Base-by-base conservation (phyloP, 805 yeast genomes). In the Nakazawaea ernobii region DNA sequence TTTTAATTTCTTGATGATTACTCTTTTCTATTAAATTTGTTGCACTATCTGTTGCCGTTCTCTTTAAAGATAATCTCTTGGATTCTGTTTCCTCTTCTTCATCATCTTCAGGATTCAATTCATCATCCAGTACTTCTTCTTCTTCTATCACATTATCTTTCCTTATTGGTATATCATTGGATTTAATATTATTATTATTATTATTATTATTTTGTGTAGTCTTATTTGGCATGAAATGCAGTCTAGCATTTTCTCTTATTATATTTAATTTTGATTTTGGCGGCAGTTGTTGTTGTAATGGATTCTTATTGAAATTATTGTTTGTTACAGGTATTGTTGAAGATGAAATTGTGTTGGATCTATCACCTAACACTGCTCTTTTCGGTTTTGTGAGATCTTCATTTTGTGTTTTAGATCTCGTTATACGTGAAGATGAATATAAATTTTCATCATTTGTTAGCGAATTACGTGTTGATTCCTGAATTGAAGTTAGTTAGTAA, bases 11-110 rank as follows among this genome's bases (percentile, higher is more conserved):
- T 43, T 59, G 63, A 24, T 53, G 52, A 47, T 59, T 59, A 44
- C 48, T 54, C 35, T 53, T 57, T 29, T 55, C 58, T 35, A 57
- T 37, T 8, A 64, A 49, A 53, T 73, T 73, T n/a, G 77, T 68
- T 32, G 74, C 66, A 9, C 77, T 66, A 52, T 79, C 82, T 11
- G 83, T 75, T 0, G 84, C 81, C 53, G 71, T 77, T 54, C 84
- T 66, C 53, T 79, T 80, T 39, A 68, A 48, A 1, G 68, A 66
- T 54, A 59, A 55, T 46, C 68, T 47, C 24, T 50, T 37, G 14
- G 45, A 27, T 24, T 43, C 47, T 10, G 15, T 24, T 30, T 37
- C 37, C 20, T 26, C 42, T 8, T 38, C 39, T 13, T 35, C 41
- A 17, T 43, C 29, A 14, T 11, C 30, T 6, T 41, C 33, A 8